Conservation (phyloP, 352 stramenopile genomes). For the Pythium scleroteichum region DNA sequence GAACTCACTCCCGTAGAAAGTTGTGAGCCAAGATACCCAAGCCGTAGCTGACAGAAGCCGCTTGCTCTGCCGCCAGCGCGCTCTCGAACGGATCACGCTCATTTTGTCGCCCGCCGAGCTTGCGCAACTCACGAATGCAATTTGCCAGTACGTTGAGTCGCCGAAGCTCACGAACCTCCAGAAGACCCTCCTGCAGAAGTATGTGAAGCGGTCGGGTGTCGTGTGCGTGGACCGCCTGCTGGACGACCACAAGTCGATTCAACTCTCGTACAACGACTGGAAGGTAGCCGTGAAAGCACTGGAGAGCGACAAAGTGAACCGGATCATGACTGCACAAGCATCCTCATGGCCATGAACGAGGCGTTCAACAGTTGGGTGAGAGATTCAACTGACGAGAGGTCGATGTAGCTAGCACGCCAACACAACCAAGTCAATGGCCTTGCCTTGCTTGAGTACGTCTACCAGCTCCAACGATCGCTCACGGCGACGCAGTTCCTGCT, state of each 20-base stretch:
- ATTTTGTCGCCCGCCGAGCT: slow-evolving; percentile 11
- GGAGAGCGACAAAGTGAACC: slow-evolving; percentile 23
- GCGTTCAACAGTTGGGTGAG: no score
- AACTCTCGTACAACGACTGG: slow-evolving; percentile 53
- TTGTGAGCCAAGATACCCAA: neutral
- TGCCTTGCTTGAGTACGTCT: slow-evolving; percentile 49
- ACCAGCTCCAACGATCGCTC: slow-evolving; percentile 39
- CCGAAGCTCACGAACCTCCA: slow-evolving; percentile 29
- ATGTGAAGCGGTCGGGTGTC: slow-evolving; percentile 27
- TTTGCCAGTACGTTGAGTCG: slow-evolving; percentile 6
- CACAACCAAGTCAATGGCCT: slow-evolving; percentile 43
- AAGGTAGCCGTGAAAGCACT: slow-evolving; percentile 8
- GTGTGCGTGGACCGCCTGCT: slow-evolving; percentile 41
- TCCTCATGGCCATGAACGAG: slow-evolving; percentile 42
- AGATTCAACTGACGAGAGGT: neutral
- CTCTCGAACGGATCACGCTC: slow-evolving; percentile 18
- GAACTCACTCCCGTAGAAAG: slow-evolving; percentile 13
- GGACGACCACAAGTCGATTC: slow-evolving; percentile 30
- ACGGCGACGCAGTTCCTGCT: slow-evolving; percentile 20
- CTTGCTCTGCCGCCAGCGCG: slow-evolving; percentile 19
- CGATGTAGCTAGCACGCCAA: slow-evolving; percentile 36
- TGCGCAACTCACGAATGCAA: slow-evolving; percentile 3
- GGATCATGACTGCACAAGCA: slow-evolving; percentile 33
- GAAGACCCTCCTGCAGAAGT: slow-evolving; percentile 32
- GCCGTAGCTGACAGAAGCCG: neutral